These are phyloP conservation scores for Dendrobium nobile DNA, from an alignment of 106 monocot species.

Conservation along the genomic window DNA sequence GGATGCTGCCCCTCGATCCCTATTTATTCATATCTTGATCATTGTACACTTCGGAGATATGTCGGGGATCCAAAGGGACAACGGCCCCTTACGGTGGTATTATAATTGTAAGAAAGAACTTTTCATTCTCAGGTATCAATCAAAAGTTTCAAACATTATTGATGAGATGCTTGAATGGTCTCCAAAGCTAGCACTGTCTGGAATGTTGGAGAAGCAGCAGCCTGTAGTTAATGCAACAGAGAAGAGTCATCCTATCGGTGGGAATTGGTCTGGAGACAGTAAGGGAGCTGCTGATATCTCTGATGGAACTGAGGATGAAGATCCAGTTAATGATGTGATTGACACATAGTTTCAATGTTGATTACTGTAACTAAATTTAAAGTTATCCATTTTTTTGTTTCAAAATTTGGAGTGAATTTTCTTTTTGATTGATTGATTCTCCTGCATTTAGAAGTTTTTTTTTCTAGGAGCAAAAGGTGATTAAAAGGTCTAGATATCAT, in stretches of 20 bases:
- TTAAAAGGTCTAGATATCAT: too few relatives aligned
- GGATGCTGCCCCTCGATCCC: too few relatives aligned
- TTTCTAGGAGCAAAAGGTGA: too few relatives aligned
- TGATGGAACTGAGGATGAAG: conserved; percentile 11
- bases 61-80: too few relatives aligned
- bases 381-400: too few relatives aligned
- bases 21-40: too few relatives aligned
- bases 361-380: neutral
- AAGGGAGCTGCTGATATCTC: neutral
- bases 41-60: too few relatives aligned
- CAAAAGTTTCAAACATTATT: conserved; percentile 90
- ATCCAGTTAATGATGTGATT: conserved; percentile 10
- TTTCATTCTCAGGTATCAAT: conserved; percentile 63
- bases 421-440: too few relatives aligned
- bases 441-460: too few relatives aligned
- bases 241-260: conserved; percentile 14
- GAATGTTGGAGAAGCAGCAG: conserved; percentile 64
- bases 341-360: neutral
- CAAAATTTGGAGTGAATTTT: too few relatives aligned
- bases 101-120: neutral
- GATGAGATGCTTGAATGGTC: conserved; percentile 96
- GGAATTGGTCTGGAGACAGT: neutral
- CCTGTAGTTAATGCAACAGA: conserved; percentile 43
- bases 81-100: too few relatives aligned
- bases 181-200: conserved; percentile 74